These are phyloP conservation scores for Claviceps africana DNA, from an alignment of 2,329 filamentous ascomycete genomes.

Conservation along the genomic window DNA sequence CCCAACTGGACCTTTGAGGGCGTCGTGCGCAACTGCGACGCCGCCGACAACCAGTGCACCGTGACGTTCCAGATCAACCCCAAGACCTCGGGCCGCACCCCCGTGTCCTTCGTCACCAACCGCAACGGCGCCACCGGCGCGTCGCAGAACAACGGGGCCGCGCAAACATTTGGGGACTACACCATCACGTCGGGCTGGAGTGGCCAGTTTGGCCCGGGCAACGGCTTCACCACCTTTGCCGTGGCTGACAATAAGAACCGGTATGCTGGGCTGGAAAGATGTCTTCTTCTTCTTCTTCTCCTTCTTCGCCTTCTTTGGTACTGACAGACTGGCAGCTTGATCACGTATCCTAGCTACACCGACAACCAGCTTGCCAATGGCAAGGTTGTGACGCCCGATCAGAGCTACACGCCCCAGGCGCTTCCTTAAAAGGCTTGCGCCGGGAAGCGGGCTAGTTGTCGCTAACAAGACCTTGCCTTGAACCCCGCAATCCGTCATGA, in stretches of 20 bases:
- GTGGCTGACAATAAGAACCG: constrained; percentile 29
- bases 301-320: no score
- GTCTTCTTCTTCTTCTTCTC: no score
- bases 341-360: constrained; percentile 39
- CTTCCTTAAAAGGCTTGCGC: constrained; percentile 21
- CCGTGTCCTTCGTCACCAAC: constrained; percentile 26
- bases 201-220: constrained; percentile 32
- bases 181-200: constrained; percentile 41
- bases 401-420: constrained; percentile 1
- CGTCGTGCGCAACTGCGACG: constrained; percentile 27
- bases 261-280: no score
- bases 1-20: constrained; percentile 29
- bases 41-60: constrained; percentile 24
- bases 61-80: constrained; percentile 30
- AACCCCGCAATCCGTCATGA: no score
- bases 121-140: constrained; percentile 7
- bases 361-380: constrained; percentile 18
- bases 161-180: constrained; percentile 32
- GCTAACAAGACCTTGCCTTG: no score
- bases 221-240: constrained; percentile 39
- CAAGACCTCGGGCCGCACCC: constrained; percentile 11
- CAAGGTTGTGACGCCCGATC: constrained; percentile 29
- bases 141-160: constrained; percentile 25
- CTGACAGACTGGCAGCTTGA: constrained; percentile 16
- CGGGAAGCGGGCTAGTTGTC: no score